Evolutionary conservation across 495 filamentous ascomycete species (phyloP), one percentile per base, ranked within the genome.

Genomic region (Wilcoxina mikolae): DNA sequence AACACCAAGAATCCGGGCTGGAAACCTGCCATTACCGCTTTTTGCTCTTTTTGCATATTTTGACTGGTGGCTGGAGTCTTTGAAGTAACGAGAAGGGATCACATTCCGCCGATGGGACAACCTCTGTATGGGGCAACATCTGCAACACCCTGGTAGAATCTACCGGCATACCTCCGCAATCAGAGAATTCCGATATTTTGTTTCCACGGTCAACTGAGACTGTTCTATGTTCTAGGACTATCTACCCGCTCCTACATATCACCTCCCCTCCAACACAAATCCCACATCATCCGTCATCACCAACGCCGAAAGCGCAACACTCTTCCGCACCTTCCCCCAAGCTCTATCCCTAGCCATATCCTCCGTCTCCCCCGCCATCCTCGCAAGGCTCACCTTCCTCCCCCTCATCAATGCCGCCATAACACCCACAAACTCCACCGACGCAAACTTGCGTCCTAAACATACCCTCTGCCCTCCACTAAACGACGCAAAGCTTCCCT

Each of bases 291-390:
- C 39, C 7, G 7, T 43, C 39, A 43, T 20, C 7, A 9, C 7
- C 39, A 43, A 20, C 39, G 39, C 39, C 39, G 20, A 5, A 20
- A 20, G 7, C 5, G 9, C 39, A 9, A 18, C 4, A 43, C 45
- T 48, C 45, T 23, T 48, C 10, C 23, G 4, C 7, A 48, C 17
- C 11, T 7, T 7, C 5, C 66, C 54, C 27, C 65, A 60, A 41
- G 68, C 65, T 29, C 68, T 62, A 49, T 56, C 51, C 29, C 47
- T 56, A 2, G 61, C 65, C 38, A 67, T 62, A 50, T 56, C 48
- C 29, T 51, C 54, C 3, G 61, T 59, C 58, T 72, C 69, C 47
- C 69, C 70, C 56, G 76, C 17, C 35, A 4, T 49, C 45, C 41
- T 55, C 58, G 11, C 63, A 39, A 23, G 7, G 23, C 29, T 45